Evolutionary conservation across 208 protist species (phyloP).

Genomic region (Leishmania mexicana): DNA sequence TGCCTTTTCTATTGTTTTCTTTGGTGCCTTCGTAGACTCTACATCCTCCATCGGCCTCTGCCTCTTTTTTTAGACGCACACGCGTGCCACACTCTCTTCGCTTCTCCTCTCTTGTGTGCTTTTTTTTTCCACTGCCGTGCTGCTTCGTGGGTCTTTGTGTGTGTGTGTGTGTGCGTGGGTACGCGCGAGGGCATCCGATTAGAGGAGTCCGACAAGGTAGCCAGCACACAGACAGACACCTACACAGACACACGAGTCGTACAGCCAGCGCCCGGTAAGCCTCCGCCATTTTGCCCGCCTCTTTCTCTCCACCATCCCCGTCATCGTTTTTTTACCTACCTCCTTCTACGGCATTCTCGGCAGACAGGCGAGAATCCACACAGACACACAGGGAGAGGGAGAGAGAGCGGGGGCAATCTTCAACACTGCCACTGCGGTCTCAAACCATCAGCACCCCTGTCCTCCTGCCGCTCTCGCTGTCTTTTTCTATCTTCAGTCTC

Average conservation of each 20-base stretch:
- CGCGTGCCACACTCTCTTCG: background rate
- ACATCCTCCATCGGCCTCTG: background rate
- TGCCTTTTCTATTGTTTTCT: too few species aligned
- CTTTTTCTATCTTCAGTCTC: background rate
- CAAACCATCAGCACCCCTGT: background rate
- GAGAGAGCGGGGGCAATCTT: too few species aligned
- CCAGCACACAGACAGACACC: background rate
- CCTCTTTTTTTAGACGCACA: background rate
- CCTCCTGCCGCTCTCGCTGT: background rate
- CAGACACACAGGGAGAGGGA: background rate
- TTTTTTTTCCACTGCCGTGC: too few species aligned
- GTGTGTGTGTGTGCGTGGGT: background rate
- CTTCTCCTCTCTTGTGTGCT: background rate
- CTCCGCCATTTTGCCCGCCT: background rate
- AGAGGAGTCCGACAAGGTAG: background rate
- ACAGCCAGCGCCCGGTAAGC: background rate
- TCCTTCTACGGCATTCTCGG: background rate
- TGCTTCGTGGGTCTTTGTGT: background rate
- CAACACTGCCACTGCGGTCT: background rate
- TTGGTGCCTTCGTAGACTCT: background rate
- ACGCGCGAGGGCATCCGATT: background rate
- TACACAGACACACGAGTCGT: background rate
- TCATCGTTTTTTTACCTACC: background rate
- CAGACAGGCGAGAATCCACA: background rate
- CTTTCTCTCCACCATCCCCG: background rate